Percentiles rank a stretch among this genome's conserved stretches.
These are phyloP conservation scores for Trypanosoma scelopori DNA, from an alignment of 208 protist species.

Conservation along the genomic window DNA sequence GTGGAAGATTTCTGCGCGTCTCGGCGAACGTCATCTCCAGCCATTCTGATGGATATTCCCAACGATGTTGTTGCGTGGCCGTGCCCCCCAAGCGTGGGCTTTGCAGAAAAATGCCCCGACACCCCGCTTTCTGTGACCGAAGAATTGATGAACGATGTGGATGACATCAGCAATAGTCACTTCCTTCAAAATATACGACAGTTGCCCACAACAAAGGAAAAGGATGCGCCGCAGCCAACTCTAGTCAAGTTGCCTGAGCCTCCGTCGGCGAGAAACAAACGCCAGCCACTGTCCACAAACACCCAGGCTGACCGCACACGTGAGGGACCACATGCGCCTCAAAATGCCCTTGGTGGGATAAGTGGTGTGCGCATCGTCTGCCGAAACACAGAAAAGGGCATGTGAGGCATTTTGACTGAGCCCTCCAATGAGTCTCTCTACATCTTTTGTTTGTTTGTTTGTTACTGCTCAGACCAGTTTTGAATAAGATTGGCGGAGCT, in stretches of 20 bases:
- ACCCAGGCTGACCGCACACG: neutral
- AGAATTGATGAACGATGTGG: neutral
- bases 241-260: too few species aligned
- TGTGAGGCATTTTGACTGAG: neutral
- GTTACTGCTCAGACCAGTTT: too few species aligned
- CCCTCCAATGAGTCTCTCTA: neutral
- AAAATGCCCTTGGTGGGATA: neutral
- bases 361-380: constrained; percentile 1
- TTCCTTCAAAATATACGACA: neutral
- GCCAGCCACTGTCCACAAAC: neutral
- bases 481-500: too few species aligned
- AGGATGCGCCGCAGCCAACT: too few species aligned
- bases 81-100: neutral
- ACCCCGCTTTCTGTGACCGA: constrained; percentile 4
- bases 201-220: neutral
- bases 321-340: neutral
- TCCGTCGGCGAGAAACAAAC: neutral
- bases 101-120: neutral
- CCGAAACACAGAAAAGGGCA: neutral
- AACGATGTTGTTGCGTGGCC: too few species aligned
- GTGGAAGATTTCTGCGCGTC: neutral
- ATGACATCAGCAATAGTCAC: neutral
- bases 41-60: too few species aligned
- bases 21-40: neutral
- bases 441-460: constrained; percentile 16